phyloP scores from a whole-genome alignment of 2,329 filamentous ascomycete species.

The Aciculosporium take region DNA sequence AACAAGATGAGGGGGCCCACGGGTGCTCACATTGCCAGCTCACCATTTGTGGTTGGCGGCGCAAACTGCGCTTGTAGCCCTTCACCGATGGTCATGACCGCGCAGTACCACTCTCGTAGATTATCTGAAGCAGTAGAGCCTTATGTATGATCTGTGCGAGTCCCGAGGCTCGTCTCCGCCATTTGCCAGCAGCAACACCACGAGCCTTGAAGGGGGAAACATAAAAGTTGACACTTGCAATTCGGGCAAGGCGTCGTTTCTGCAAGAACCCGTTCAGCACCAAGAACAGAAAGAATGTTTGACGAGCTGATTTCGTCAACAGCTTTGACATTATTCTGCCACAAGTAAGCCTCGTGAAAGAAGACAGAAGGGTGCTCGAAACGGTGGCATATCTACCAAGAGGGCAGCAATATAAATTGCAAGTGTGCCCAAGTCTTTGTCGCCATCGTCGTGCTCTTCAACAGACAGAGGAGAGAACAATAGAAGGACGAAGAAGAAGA shows the following conservation, averaged over 20 bases:
- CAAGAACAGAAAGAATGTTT: background rate
- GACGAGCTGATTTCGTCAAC: background rate
- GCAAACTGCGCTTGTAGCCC: background rate
- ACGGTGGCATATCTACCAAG: background rate
- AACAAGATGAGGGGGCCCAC: background rate
- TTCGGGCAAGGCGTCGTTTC: background rate
- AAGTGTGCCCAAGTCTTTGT: background rate
- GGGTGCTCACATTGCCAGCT: constrained; percentile 4
- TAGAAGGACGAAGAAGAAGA: background rate
- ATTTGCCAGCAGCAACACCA: background rate
- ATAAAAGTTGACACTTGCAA: background rate
- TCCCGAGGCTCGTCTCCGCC: background rate
- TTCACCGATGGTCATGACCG: background rate
- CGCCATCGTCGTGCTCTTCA: background rate
- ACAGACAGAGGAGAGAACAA: background rate
- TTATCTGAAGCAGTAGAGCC: background rate
- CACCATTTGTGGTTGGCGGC: constrained; percentile 1
- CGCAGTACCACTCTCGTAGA: background rate
- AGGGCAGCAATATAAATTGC: background rate
- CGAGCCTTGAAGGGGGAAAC: background rate
- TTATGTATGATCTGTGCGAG: background rate
- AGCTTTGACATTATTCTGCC: background rate
- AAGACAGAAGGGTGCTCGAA: background rate
- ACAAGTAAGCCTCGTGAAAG: background rate
- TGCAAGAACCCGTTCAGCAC: constrained; percentile 1